Percentiles rank a stretch among this genome's conserved stretches.
These are phyloP conservation scores for Alloascoidea africana DNA, from an alignment of 805 yeast species.

Conservation along the genomic window DNA sequence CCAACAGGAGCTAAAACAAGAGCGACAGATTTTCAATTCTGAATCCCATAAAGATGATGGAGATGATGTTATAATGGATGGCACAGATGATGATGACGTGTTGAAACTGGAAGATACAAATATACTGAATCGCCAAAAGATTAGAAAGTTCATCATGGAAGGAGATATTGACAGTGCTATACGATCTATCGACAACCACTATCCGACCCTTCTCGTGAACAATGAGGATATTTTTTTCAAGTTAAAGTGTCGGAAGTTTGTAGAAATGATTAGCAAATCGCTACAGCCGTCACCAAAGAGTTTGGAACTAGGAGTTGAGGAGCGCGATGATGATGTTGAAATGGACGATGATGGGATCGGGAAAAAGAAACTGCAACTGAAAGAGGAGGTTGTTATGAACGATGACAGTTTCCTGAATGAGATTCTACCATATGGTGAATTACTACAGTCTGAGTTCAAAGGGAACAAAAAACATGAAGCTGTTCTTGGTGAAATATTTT, in stretches of 20 bases:
- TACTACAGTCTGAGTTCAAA: conserved; percentile 18
- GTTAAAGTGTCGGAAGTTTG: conserved; percentile 27
- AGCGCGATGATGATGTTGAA: background rate
- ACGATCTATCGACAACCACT: conserved; percentile 20
- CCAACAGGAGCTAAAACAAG: conserved; percentile 25
- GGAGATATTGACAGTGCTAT: conserved; percentile 31
- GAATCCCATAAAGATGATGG: conserved; percentile 6
- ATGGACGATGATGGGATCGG: conserved; percentile 1
- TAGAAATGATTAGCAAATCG: conserved; percentile 20
- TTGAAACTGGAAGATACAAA: conserved; percentile 20
- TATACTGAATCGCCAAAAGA: conserved; percentile 26
- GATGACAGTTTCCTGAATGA: conserved; percentile 13
- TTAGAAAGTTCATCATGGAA: conserved; percentile 25
- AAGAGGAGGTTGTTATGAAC: conserved; percentile 7
- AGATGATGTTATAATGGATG: conserved; percentile 9
- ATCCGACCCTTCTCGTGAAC: conserved; percentile 22
- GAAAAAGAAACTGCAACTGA: background rate
- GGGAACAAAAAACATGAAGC: conserved; percentile 17
- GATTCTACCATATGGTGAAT: conserved; percentile 25
- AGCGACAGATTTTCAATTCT: conserved; percentile 10
- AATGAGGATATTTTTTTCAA: conserved; percentile 22
- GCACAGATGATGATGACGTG: conserved; percentile 16
- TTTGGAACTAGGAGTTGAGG: background rate
- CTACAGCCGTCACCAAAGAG: conserved; percentile 7
- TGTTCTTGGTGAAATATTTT: conserved; percentile 29